A percentile compares a stretch with the other conserved stretches of the same genome.
These are phyloP conservation scores for Sarocladium oryzae DNA, from an alignment of 2,329 filamentous ascomycete species.

Conservation along the genomic window DNA sequence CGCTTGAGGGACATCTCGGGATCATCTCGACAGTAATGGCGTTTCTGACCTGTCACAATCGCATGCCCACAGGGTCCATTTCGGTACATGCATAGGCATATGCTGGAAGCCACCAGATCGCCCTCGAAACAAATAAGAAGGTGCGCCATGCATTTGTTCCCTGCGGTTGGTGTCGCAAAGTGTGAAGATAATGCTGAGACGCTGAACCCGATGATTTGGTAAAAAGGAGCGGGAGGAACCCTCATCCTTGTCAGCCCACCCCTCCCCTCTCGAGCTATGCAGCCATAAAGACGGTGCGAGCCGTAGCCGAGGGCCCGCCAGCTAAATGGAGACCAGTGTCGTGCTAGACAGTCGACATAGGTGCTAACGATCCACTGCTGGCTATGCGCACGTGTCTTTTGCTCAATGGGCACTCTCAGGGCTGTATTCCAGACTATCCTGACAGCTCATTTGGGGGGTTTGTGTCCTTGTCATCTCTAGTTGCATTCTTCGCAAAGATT, in stretches of 20 bases:
- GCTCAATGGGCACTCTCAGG: slow-evolving; percentile 23
- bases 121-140: not conserved
- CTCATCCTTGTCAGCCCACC: slow-evolving; percentile 15
- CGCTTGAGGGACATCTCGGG: not conserved
- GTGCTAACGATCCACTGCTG: slow-evolving; percentile 16
- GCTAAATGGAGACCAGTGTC: slow-evolving; percentile 24
- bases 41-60: slow-evolving; percentile 1
- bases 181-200: not conserved
- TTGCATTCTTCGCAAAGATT: not conserved
- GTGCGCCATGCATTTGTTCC: not conserved
- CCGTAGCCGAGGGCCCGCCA: slow-evolving; percentile 28
- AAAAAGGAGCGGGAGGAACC: slow-evolving; percentile 14
- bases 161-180: not conserved
- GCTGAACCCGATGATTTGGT: slow-evolving; percentile 8
- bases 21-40: not conserved
- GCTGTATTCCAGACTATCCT: not conserved
- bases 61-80: not conserved
- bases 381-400: slow-evolving; percentile 27
- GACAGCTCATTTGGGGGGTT: not conserved
- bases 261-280: slow-evolving; percentile 19
- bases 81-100: not conserved
- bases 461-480: not conserved
- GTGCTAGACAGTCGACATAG: slow-evolving; percentile 14
- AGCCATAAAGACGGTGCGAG: slow-evolving; percentile 30
- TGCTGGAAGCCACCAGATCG: not conserved